These are phyloP conservation scores for Knoxdaviesia proteae DNA, from an alignment of 2,329 filamentous ascomycete species.

Conservation along the genomic window DNA sequence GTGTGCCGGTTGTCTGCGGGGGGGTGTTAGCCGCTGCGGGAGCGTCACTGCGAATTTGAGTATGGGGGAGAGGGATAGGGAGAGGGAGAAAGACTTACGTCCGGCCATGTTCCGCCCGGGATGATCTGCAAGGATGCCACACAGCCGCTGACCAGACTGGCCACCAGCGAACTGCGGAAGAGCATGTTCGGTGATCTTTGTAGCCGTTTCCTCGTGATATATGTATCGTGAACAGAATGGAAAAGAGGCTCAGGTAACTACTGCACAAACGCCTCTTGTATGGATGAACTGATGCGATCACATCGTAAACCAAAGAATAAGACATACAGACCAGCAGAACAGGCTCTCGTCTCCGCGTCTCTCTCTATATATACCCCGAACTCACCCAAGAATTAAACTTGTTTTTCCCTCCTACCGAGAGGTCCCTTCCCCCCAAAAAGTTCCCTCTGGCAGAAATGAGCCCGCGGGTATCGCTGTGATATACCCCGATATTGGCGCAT, in stretches of 20 bases:
- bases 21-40: neutral
- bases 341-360: too few relatives aligned
- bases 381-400: too few relatives aligned
- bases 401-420: too few relatives aligned
- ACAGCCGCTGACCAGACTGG: neutral
- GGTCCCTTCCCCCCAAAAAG: too few relatives aligned
- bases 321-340: too few relatives aligned
- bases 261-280: too few relatives aligned
- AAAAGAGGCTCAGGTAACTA: neutral
- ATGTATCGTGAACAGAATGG: neutral
- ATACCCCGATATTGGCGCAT: too few relatives aligned
- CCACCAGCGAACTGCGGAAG: neutral
- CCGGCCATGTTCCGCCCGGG: slow-evolving; percentile 24
- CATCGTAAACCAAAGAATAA: too few relatives aligned
- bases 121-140: slow-evolving; percentile 15
- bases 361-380: too few relatives aligned
- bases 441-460: too few relatives aligned
- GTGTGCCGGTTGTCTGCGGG: slow-evolving; percentile 22
- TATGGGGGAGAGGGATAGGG: neutral
- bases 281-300: too few relatives aligned
- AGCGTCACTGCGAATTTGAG: neutral
- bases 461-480: too few relatives aligned
- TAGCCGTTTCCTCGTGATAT: neutral
- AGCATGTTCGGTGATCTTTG: neutral
- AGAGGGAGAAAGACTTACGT: slow-evolving; percentile 10